phyloP scores from a whole-genome alignment of 2,329 filamentous ascomycete genomes.

The Camillea tinctor region DNA sequence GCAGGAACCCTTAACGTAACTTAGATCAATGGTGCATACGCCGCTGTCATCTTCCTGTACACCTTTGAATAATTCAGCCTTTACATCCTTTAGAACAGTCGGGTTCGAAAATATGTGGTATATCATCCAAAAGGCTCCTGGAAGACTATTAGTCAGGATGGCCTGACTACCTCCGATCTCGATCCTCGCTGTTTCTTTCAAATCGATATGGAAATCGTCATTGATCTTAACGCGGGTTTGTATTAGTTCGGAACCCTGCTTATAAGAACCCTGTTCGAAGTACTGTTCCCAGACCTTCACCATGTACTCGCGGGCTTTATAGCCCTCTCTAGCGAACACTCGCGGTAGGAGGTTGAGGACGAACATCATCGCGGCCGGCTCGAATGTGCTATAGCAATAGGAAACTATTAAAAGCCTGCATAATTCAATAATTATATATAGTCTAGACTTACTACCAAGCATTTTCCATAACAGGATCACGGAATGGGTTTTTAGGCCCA shows the following conservation, averaged over 20 bases:
- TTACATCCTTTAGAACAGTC: conserved; percentile 20
- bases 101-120: conserved; percentile 23
- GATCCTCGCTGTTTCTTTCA: conserved; percentile 11
- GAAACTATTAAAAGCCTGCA: background rate
- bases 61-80: conserved; percentile 4
- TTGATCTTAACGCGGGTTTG: conserved; percentile 12
- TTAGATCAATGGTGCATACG: conserved; percentile 9
- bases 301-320: conserved; percentile 17
- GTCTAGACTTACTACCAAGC: conserved; percentile 20
- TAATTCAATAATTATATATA: background rate
- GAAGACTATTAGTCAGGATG: conserved; percentile 10
- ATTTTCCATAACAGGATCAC: conserved; percentile 15
- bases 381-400: conserved; percentile 10
- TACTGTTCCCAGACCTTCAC: conserved; percentile 12
- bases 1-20: conserved; percentile 8
- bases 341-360: conserved; percentile 7
- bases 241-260: conserved; percentile 8
- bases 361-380: conserved; percentile 15
- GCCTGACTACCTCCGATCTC: conserved; percentile 12
- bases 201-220: conserved; percentile 1
- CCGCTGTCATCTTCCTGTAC: conserved; percentile 3
- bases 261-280: conserved; percentile 9
- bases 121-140: conserved; percentile 15
- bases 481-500: conserved; percentile 21
- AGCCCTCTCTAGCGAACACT: conserved; percentile 6